These are phyloP conservation scores for Xylariaceae sp. DNA, from an alignment of 2,329 filamentous ascomycete genomes.

Conservation along the genomic window DNA sequence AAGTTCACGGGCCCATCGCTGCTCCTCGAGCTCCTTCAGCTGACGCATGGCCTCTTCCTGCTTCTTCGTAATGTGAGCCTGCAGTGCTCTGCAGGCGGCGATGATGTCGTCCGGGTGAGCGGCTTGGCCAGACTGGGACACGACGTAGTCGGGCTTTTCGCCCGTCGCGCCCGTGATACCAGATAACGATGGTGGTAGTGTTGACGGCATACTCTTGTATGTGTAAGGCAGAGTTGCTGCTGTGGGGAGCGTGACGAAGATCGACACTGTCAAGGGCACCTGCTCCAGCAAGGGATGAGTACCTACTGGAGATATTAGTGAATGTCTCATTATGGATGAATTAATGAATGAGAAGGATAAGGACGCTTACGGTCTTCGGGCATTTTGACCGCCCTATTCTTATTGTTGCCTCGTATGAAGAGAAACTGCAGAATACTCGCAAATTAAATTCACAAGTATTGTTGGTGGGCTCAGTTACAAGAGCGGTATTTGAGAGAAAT, in stretches of 20 bases:
- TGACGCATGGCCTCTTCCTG: conserved; percentile 62
- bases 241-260: conserved; percentile 84
- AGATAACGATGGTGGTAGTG: conserved; percentile 68
- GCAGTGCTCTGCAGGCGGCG: conserved; percentile 71
- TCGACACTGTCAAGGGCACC: conserved; percentile 87
- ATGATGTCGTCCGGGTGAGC: conserved; percentile 85
- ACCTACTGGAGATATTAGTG: conserved; percentile 40
- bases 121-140: conserved; percentile 71
- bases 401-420: neutral
- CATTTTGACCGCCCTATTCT: conserved; percentile 29
- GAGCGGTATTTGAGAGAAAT: too few species aligned
- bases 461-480: neutral
- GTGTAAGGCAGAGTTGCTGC: conserved; percentile 92
- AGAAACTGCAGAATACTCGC: neutral
- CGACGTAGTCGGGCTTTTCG: conserved; percentile 65
- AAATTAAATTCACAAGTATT: neutral
- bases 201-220: conserved; percentile 84
- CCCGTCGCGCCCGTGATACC: conserved; percentile 40
- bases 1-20: conserved; percentile 59
- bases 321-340: conserved; percentile 11
- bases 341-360: conserved; percentile 6
- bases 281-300: conserved; percentile 87
- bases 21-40: conserved; percentile 65
- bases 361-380: conserved; percentile 36
- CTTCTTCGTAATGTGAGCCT: conserved; percentile 66